These are phyloP conservation scores for Penicillium simplicissimum DNA, from an alignment of 495 filamentous ascomycete species.

Conservation along the genomic window DNA sequence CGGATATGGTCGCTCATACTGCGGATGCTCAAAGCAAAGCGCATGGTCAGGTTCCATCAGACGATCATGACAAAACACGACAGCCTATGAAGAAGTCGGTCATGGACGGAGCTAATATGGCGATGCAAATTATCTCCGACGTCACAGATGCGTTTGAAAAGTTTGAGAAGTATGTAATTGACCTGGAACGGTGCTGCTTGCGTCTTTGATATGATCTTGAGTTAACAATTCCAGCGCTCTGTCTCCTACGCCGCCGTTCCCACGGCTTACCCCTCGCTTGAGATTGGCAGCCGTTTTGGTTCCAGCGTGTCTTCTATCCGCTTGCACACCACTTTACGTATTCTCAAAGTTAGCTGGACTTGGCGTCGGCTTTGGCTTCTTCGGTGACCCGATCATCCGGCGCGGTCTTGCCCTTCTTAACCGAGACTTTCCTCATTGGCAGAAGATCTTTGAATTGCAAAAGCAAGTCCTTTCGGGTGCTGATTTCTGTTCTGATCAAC, in stretches of 20 bases:
- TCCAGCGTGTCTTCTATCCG: constrained; percentile 57
- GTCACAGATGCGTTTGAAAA: constrained; percentile 78
- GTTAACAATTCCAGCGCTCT: constrained; percentile 55
- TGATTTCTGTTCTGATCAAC: background rate
- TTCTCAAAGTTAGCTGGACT: constrained; percentile 67
- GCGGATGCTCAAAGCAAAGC: constrained; percentile 63
- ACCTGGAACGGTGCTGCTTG: background rate
- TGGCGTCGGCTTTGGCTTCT: constrained; percentile 69
- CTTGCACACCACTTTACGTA: constrained; percentile 66
- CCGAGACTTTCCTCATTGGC: constrained; percentile 68
- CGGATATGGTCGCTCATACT: constrained; percentile 48
- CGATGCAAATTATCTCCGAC: constrained; percentile 75
- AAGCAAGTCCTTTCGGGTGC: constrained; percentile 46
- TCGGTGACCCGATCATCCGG: constrained; percentile 73
- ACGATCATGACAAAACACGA: constrained; percentile 74
- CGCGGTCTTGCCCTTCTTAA: constrained; percentile 65
- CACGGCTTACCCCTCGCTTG: constrained; percentile 58
- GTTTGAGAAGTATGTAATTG: constrained; percentile 64
- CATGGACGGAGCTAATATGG: constrained; percentile 70
- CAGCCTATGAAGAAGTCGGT: constrained; percentile 75
- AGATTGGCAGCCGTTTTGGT: constrained; percentile 61
- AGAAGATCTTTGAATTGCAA: constrained; percentile 67
- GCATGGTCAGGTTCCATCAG: constrained; percentile 41
- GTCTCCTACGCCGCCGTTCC: constrained; percentile 75
- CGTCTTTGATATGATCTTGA: background rate